Evolutionary conservation across 768 basidiomycete genomes (phyloP).

Genomic region (Boletus sp.): DNA sequence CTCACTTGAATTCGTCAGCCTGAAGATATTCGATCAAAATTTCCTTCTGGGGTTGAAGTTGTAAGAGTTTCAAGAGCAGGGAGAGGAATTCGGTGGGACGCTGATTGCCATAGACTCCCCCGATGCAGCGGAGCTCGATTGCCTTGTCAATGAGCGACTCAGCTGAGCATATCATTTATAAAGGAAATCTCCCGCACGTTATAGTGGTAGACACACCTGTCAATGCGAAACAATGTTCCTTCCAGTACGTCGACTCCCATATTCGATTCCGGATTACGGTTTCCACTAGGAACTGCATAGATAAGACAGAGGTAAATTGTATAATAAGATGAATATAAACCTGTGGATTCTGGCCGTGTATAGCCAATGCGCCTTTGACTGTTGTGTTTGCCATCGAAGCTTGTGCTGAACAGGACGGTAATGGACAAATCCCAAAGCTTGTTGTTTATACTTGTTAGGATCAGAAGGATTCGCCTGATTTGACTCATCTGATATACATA

Average conservation of each 20-base stretch:
- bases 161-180: conserved; percentile 45
- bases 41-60: conserved; percentile 97
- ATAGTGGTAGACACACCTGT: conserved; percentile 56
- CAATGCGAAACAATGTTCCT: conserved; percentile 97
- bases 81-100: conserved; percentile 93
- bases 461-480: conserved; percentile 28
- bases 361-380: conserved; percentile 79
- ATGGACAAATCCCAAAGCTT: neutral
- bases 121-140: conserved; percentile 75
- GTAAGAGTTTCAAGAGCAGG: conserved; percentile 88
- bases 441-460: conserved; percentile 27
- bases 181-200: neutral
- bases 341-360: conserved; percentile 97
- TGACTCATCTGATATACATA: conserved; percentile 4
- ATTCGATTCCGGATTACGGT: conserved; percentile 95
- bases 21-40: conserved; percentile 92
- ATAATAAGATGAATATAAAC: conserved; percentile 39
- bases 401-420: neutral
- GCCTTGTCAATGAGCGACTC: conserved; percentile 94
- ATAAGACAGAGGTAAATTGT: conserved; percentile 13
- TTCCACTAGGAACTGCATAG: conserved; percentile 82
- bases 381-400: conserved; percentile 86
- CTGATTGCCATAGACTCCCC: conserved; percentile 95
- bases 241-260: conserved; percentile 95
- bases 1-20: conserved; percentile 98